phyloP scores from a whole-genome alignment of 2,329 filamentous ascomycete genomes.

The Aspergillus thermomutatus region DNA sequence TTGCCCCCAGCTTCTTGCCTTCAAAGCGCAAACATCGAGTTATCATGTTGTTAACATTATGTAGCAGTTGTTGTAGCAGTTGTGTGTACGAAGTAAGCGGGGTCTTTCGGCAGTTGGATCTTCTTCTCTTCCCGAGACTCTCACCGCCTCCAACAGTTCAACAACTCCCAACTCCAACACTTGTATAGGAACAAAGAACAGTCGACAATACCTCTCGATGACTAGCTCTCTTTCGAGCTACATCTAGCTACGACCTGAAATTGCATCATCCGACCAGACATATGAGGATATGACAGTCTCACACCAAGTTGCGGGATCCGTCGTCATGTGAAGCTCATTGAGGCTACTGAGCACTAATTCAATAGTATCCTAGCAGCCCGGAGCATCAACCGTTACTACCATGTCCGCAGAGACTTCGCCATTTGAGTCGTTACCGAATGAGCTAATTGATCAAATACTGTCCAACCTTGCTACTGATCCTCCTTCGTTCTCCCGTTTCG shows the following conservation, averaged over 20 bases:
- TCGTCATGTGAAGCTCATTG: constrained; percentile 12
- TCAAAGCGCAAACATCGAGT: too few species aligned
- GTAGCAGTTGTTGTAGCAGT: too few species aligned
- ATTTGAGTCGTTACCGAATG: constrained; percentile 53
- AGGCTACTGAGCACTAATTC: constrained; percentile 1
- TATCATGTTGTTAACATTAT: too few species aligned
- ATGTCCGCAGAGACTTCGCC: constrained; percentile 18
- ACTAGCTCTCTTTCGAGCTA: too few species aligned
- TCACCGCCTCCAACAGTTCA: not conserved
- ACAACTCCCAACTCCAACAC: not conserved
- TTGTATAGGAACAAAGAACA: not conserved
- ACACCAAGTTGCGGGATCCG: not conserved
- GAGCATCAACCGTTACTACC: not conserved
- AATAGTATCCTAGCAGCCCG: constrained; percentile 3
- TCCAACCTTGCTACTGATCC: constrained; percentile 50
- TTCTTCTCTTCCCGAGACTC: constrained; percentile 14
- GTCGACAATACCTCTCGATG: not conserved
- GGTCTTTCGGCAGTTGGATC: constrained; percentile 17
- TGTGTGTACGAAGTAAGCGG: too few species aligned
- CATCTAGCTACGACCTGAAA: too few species aligned
- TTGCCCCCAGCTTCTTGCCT: too few species aligned
- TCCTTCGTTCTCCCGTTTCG: constrained; percentile 48
- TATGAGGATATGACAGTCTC: not conserved
- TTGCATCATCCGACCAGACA: not conserved
- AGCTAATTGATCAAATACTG: constrained; percentile 59